Evolutionary conservation across 1,284 basidiomycete species (phyloP), one percentile per base, ranked within the genome.

Genomic region (Cutaneotrichosporon sp.): DNA sequence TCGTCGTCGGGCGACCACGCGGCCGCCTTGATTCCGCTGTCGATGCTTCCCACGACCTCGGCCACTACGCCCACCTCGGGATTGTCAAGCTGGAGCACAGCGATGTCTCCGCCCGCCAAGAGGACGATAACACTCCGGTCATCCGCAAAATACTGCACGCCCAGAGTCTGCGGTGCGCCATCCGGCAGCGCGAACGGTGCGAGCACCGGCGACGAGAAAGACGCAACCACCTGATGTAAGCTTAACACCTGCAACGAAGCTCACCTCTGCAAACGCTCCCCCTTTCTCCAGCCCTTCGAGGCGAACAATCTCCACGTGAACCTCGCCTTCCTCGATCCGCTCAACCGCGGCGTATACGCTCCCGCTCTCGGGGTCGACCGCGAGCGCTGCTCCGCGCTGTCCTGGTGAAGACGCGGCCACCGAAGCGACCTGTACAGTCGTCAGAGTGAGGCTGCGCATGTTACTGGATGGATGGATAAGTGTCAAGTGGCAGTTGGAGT

Each of bases 1-100:
- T 92, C 88, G 61, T 95, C 91, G 76, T 98, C 95, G 2, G 95
- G 92, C 64, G 89, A 89, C 93, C 94, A 98, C 6, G 86, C 83
- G 3, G 91, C 93, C 2, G 89, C 88, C 51, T 87, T 81, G 60
- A 99, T 89, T 0, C 92, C 93, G 31, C 87, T 84, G 64, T 97
- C 92, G 16, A 98, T 86, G 0, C 89, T 89, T 5, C 96, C 95
- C 59, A 94, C 88, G 6, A 91, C 85, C 69, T 94, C 90, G 53
- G 85, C 80, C 87, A 83, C 49, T 1, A 50, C 6, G 4, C 84
- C 83, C 38, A 87, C 85, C 57, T 88, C 86, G 18, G 66, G 63
- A 6, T 68, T 64, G 50, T 76, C 75, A 26, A 90, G 70, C 11
- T 83, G 77, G 49, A 89, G 77, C 26, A 87, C 86, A 3, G 86